Base-by-base conservation (phyloP, 176 grass and related monocot genomes). In the Typha latifolia region DNA sequence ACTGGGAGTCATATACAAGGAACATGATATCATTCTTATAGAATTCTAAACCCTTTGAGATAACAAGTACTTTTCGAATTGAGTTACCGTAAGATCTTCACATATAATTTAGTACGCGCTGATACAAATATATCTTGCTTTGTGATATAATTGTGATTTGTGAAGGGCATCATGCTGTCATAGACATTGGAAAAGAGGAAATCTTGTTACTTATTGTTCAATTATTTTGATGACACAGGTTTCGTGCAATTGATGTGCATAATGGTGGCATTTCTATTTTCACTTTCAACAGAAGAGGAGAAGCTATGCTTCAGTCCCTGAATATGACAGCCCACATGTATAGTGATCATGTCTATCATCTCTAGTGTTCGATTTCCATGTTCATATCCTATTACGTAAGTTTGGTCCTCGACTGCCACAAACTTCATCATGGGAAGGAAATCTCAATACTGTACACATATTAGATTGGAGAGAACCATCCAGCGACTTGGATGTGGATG, bases 301-400 rank as follows among this genome's bases (percentile, higher is more conserved):
- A 95, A 55, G 82, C 90, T 31, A 95, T 95, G 82, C 70, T 95
- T 72, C 78, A 89, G 50, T 77, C 77, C 69, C 74, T 95, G 26
- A 95, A 89, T 72, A 84, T 95, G 85, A 95, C 90, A 62, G 90
- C 85, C 51, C 85, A 95, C 68, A 77, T 95, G 85, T 89, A 81
- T 66, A 95, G 77, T 66, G 64, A 86, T 76, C 80, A 95, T 74
- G 74, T 74, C 10, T 89, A 89, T 47, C 80, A 86, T 47, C 86
- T 75, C 50, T 86, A 74, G 66, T 65, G 62, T 64, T 51, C 12
- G 14, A 15, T 47, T 18, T 50, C 49, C 64, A 19, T 52, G 71
- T 57, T 4, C 34, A 37, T 37, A 37, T 37, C 34, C 34, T 37
- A 8, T 37, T 37, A 37, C 34, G 7, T 37, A 37, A 6, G 34